Evolutionary conservation across 805 yeast species (phyloP).

Genomic region (Nakazawaea ishiwadae): DNA sequence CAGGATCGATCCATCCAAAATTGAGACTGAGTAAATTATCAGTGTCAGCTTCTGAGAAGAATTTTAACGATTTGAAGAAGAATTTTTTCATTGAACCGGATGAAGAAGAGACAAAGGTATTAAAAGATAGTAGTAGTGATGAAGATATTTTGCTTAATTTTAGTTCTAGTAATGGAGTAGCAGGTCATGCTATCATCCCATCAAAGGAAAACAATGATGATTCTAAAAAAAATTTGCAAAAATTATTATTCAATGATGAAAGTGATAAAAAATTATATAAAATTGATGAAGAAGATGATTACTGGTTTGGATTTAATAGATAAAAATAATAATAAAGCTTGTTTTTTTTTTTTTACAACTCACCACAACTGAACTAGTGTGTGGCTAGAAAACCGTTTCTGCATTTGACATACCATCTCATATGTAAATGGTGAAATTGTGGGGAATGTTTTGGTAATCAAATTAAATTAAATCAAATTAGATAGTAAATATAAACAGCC

Average conservation of each 20-base stretch:
- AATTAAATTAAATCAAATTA: too few species aligned
- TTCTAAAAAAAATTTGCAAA: constrained; percentile 1
- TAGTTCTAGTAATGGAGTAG: too few species aligned
- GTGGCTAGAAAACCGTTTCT: too few species aligned
- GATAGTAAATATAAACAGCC: too few species aligned
- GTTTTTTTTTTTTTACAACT: too few species aligned
- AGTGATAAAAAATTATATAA: constrained; percentile 5
- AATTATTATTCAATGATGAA: background rate
- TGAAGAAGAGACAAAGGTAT: background rate
- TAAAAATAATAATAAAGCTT: background rate
- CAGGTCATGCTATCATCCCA: too few species aligned
- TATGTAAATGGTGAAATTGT: too few species aligned
- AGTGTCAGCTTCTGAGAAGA: constrained; percentile 5
- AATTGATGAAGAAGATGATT: constrained; percentile 10
- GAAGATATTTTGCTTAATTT: constrained; percentile 8
- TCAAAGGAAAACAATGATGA: background rate
- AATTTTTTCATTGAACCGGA: constrained; percentile 1
- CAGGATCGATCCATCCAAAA: constrained; percentile 7
- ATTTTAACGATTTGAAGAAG: constrained; percentile 6
- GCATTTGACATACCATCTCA: too few species aligned
- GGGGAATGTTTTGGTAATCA: too few species aligned
- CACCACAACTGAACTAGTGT: too few species aligned
- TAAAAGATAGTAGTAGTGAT: constrained; percentile 5
- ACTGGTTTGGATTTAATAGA: constrained; percentile 14
- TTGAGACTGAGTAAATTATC: background rate